phyloP scores from a whole-genome alignment of 345 rosid species.

The Acer campestre region DNA sequence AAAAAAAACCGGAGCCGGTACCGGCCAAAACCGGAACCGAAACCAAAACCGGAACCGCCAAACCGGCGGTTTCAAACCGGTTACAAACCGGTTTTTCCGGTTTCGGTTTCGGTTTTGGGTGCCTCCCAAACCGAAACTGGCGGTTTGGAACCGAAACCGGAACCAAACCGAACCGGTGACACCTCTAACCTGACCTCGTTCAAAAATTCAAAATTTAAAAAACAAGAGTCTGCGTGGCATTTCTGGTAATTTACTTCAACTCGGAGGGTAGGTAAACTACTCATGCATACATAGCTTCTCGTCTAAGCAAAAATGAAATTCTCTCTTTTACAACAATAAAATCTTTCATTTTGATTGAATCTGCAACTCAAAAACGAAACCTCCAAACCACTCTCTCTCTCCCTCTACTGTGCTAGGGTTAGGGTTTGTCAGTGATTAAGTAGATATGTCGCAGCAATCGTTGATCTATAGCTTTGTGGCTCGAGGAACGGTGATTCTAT shows the following conservation, averaged over 20 bases:
- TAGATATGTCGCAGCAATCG: constrained; percentile 55
- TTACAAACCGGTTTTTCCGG: no score
- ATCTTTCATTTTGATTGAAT: not conserved
- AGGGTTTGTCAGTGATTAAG: constrained; percentile 11
- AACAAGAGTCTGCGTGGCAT: constrained; percentile 33
- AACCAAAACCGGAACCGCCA: no score
- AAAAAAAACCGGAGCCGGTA: no score
- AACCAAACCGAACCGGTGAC: no score
- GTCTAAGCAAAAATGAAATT: constrained; percentile 27
- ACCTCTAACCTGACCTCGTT: not conserved
- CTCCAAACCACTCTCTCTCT: not conserved
- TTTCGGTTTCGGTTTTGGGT: no score
- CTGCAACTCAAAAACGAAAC: constrained; percentile 5
- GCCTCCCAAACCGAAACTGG: no score
- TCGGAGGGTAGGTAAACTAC: constrained; percentile 24
- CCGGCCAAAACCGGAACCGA: no score
- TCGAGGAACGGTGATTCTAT: constrained; percentile 52
- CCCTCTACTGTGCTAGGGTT: constrained; percentile 1
- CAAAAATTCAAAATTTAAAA: constrained; percentile 16
- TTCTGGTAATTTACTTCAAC: constrained; percentile 28
- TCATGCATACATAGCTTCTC: constrained; percentile 21
- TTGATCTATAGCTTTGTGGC: constrained; percentile 68
- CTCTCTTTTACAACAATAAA: constrained; percentile 2
- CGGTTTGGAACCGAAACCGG: no score
- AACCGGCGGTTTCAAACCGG: no score